These are phyloP conservation scores for Parasitella parasitica DNA, from an alignment of 371 early-diverging fungal species.

Conservation along the genomic window DNA sequence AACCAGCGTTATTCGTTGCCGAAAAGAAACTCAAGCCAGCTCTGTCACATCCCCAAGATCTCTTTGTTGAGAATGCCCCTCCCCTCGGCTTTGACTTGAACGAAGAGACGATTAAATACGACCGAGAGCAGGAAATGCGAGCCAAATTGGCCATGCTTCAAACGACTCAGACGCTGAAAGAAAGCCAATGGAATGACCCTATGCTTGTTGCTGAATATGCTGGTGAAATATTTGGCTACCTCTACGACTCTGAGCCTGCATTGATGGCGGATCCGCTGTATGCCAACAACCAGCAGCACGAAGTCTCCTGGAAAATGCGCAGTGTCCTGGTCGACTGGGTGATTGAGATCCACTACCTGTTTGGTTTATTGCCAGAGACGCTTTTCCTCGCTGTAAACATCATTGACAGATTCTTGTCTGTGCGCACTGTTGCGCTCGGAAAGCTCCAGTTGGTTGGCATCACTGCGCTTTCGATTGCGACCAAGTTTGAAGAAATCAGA, in stretches of 20 bases:
- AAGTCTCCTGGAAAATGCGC: conserved; percentile 93
- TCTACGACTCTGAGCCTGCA: not conserved
- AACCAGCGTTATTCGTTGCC: not conserved
- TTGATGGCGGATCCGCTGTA: conserved; percentile 80
- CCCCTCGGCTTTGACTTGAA: not conserved
- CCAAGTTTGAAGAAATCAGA: conserved; percentile 97
- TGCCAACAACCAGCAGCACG: conserved; percentile 72
- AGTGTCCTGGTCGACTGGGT: conserved; percentile 80
- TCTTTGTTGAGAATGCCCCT: conserved; percentile 8
- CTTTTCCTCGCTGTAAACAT: conserved; percentile 94
- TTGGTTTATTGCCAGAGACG: conserved; percentile 94
- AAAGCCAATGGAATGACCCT: conserved; percentile 75
- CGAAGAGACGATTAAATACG: conserved; percentile 8
- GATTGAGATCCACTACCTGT: conserved; percentile 88
- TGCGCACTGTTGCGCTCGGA: conserved; percentile 74
- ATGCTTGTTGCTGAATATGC: conserved; percentile 92
- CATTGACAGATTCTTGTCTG: conserved; percentile 95
- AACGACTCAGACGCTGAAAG: conserved; percentile 29
- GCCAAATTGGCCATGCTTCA: conserved; percentile 19
- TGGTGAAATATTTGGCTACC: conserved; percentile 71
- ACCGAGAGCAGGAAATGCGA: conserved; percentile 23
- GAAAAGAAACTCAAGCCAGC: not conserved
- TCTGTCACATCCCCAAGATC: not conserved
- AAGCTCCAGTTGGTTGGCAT: conserved; percentile 98
- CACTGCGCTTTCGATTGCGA: conserved; percentile 90